Evolutionary conservation across 352 stramenopile genomes (phyloP), one percentile per base, ranked within the genome.

Genomic region (Phytophthora sp.): DNA sequence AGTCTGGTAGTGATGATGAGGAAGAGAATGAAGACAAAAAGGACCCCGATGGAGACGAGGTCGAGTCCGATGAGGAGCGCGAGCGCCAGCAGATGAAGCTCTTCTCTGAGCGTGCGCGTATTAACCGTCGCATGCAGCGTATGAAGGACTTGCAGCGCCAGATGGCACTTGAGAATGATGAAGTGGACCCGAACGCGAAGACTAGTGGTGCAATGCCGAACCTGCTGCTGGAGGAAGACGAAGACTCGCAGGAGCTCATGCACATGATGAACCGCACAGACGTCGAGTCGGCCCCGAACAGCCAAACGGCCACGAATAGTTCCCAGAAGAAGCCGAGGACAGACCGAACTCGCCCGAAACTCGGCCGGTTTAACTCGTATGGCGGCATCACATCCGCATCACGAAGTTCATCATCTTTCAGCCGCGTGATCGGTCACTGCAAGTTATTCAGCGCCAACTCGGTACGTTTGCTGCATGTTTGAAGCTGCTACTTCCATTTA

Each of bases 31-130:
- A 71, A 7, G 27, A 44, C 11, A 52, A 69, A 5, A 65, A 79
- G 31, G 45, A 74, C 7, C 53, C 58, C 0, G 76, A 79, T 35
- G 77, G 79, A 12, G 76, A 89, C 20, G 82, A 92, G 23, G 71
- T 79, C 23, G 80, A 84, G 33, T 93, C 84, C 2, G 87, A 95
- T 29, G 87, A 93, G 47, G 87, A 93, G 45, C 85, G 87, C 13
- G 87, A 95, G 62, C 76, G 76, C 3, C 85, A 91, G 39, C 85
- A 95, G 62, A 95, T 95, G 80, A 95, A 95, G 46, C 69, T 91
- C 13, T 95, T 95, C 49, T 93, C 83, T 0, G 87, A 93, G 56
- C 78, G 82, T 16, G 87, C 87, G 13, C 80, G 85, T 21, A 86
- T 95, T 57, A 95, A 95, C 47, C 84, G 87, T 26, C 84, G 87